phyloP scores from a whole-genome alignment of 805 yeast genomes.

The Isabelozyma pseudorhagii region DNA sequence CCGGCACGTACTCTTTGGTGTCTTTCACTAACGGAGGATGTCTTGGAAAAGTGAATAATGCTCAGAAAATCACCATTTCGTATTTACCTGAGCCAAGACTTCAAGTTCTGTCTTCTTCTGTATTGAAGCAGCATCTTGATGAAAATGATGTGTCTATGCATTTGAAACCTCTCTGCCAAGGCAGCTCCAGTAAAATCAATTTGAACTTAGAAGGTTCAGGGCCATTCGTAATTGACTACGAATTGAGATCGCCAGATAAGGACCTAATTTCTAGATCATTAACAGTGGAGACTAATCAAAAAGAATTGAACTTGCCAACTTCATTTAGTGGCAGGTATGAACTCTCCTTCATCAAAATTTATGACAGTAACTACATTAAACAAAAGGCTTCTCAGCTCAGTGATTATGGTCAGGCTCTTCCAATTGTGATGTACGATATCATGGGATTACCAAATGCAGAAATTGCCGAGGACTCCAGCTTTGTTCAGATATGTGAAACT shows the following conservation, averaged over 20 bases:
- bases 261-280: slow-evolving; percentile 30
- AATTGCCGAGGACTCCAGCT: slow-evolving; percentile 46
- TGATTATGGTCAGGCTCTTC: slow-evolving; percentile 5
- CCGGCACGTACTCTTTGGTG: slow-evolving; percentile 41
- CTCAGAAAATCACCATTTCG: slow-evolving; percentile 14
- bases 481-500: slow-evolving; percentile 47
- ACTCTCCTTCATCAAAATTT: slow-evolving; percentile 58
- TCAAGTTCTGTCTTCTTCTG: slow-evolving; percentile 10
- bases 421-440: slow-evolving; percentile 40
- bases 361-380: slow-evolving; percentile 59
- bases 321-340: slow-evolving; percentile 55
- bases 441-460: slow-evolving; percentile 58
- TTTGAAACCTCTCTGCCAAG: slow-evolving; percentile 30
- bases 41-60: slow-evolving; percentile 31
- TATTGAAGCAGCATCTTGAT: slow-evolving; percentile 19
- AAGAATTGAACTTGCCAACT: slow-evolving; percentile 38
- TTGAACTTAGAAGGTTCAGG: slow-evolving; percentile 53
- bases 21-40: slow-evolving; percentile 44
- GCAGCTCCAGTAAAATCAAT: slow-evolving; percentile 19
- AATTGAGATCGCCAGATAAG: slow-evolving; percentile 59
- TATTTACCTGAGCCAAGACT: slow-evolving; percentile 25
- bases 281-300: slow-evolving; percentile 23
- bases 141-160: slow-evolving; percentile 15
- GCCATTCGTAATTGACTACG: slow-evolving; percentile 70
- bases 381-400: slow-evolving; percentile 15